phyloP scores from a whole-genome alignment of 306 rosid genomes.

The Fragaria nilgerrensis region DNA sequence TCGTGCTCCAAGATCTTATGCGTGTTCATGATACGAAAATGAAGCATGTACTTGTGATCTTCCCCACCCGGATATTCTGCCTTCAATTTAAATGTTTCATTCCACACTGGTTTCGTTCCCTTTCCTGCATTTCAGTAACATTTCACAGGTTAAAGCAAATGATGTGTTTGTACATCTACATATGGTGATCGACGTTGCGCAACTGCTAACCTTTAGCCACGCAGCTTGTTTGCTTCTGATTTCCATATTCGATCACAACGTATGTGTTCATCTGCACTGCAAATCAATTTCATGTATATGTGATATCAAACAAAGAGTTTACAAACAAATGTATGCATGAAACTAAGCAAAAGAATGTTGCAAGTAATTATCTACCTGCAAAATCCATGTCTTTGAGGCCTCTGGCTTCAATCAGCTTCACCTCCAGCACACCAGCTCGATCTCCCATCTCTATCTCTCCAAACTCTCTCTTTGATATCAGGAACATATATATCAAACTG shows the following conservation, averaged over 20 bases:
- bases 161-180: not conserved
- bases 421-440: not conserved
- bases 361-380: not conserved
- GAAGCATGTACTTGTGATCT: slow-evolving; percentile 19
- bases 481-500: not conserved
- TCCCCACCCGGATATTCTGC: slow-evolving; percentile 10
- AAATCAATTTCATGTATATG: not conserved
- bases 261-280: slow-evolving; percentile 19
- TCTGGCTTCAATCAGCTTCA: slow-evolving; percentile 7
- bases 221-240: slow-evolving; percentile 13
- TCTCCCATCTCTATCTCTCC: not conserved
- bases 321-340: not conserved
- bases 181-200: not conserved
- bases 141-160: not conserved
- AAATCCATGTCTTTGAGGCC: slow-evolving; percentile 18
- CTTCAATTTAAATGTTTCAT: slow-evolving; percentile 9
- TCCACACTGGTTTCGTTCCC: slow-evolving; percentile 17
- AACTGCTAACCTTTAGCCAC: slow-evolving; percentile 9
- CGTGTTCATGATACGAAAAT: slow-evolving; percentile 20
- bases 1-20: slow-evolving; percentile 8
- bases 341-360: not conserved
- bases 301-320: not conserved
- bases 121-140: not conserved
- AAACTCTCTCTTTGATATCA: not conserved
- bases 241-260: slow-evolving; percentile 21